Base-by-base conservation (phyloP, 2,329 filamentous ascomycete genomes). In the Cladophialophora yegresii region DNA sequence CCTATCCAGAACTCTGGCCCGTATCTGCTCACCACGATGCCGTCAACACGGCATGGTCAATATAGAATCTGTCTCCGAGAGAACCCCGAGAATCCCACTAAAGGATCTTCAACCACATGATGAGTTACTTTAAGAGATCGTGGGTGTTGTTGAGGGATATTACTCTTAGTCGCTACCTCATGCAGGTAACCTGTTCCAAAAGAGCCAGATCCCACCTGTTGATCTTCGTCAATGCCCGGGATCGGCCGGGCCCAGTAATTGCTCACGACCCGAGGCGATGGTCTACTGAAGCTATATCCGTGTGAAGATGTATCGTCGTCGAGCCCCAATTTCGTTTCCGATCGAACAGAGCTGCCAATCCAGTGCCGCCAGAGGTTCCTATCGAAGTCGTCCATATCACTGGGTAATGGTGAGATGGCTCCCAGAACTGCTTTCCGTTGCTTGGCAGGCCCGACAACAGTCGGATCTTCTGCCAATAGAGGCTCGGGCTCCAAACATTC, bases 31-130 rank as follows among this genome's bases (percentile, higher is more conserved):
- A 33, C 13, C 10, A 4, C 23, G 10, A 30, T 16, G 51, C 13
- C 36, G 36, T 8, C n/a, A 43, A 16, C 7, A n/a, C 36, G 3
- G 51, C 28, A 54, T 20, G 30, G 32, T 65, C 59, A 68, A 58
- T 67, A 69, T 53, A 65, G 47, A 32, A 63, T 28, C 28, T 65
- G 61, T 32, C 43, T 55, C 58, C 62, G 64, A 61, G 64, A 58
- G 43, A 67, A 65, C 28, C 62, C 65, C 51, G 57, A 64, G 45
- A 66, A 69, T 12, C 50, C 54, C 20, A 26, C 32, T 23, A 54
- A 22, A 32, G 47, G 10, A 40, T 47, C 62, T 10, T 59, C 51
- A 26, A 45, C 16, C 45, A 26, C 28, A 59, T 47, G 50, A 50
- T 28, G 49, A 36, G 56, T 5, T 30, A 5, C 3, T 40, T 4